These are phyloP conservation scores for Grigorovia transvaalensis DNA, from an alignment of 805 yeast genomes.

Conservation along the genomic window DNA sequence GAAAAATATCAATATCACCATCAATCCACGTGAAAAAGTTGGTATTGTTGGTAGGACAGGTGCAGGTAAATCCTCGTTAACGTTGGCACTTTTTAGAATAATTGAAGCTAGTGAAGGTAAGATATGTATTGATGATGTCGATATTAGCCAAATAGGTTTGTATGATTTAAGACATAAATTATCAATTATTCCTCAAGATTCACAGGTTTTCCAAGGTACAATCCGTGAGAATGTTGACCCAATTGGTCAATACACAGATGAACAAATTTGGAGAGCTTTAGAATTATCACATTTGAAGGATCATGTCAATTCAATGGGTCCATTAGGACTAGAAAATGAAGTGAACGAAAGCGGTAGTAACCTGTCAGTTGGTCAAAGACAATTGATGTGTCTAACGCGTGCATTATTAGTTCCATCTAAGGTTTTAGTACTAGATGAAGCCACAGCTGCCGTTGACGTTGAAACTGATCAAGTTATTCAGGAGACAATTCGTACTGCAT, in stretches of 20 bases:
- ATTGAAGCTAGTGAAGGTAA: slow-evolving; percentile 68
- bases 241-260: slow-evolving; percentile 52
- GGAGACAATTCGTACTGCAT: slow-evolving; percentile 65
- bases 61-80: slow-evolving; percentile 85
- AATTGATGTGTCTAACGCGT: slow-evolving; percentile 71
- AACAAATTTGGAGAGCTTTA: slow-evolving; percentile 73
- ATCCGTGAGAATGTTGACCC: slow-evolving; percentile 85
- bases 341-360: slow-evolving; percentile 61
- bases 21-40: slow-evolving; percentile 70
- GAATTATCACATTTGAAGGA: slow-evolving; percentile 67
- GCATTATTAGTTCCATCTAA: slow-evolving; percentile 57
- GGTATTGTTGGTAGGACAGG: slow-evolving; percentile 98
- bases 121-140: slow-evolving; percentile 60
- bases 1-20: slow-evolving; percentile 51
- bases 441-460: slow-evolving; percentile 83
- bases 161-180: slow-evolving; percentile 65
- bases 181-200: slow-evolving; percentile 88
- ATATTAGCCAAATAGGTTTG: slow-evolving; percentile 61
- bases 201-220: slow-evolving; percentile 84
- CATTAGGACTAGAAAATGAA: slow-evolving; percentile 41
- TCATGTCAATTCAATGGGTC: slow-evolving; percentile 46
- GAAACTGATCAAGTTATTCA: slow-evolving; percentile 72
- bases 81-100: slow-evolving; percentile 74
- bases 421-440: slow-evolving; percentile 69
- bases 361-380: slow-evolving; percentile 69